Conservation (phyloP, 306 rosid species). For the Lithocarpus polystachyus region DNA sequence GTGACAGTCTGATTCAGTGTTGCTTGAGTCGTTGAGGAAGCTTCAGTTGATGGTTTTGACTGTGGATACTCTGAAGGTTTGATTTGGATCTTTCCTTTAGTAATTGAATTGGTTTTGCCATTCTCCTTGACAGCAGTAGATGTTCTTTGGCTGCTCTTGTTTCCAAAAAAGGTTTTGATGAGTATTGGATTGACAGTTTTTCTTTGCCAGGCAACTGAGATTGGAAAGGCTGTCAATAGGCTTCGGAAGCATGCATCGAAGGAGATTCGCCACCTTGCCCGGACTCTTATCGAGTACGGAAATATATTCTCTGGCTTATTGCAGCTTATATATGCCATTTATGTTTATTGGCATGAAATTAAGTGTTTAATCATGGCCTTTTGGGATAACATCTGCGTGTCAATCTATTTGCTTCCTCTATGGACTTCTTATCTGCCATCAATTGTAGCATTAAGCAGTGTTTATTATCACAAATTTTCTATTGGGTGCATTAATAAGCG, state of each 20-base stretch:
- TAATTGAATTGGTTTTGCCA: constrained; percentile 4
- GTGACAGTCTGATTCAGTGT: constrained; percentile 67
- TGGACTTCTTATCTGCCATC: not conserved
- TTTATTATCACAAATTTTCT: not conserved
- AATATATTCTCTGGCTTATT: not conserved
- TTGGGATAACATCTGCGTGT: not conserved
- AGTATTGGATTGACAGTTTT: constrained; percentile 12
- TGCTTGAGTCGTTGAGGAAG: constrained; percentile 79
- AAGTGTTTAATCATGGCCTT: not conserved
- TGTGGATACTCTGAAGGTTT: constrained; percentile 72
- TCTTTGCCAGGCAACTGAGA: constrained; percentile 79
- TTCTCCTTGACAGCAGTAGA: constrained; percentile 1
- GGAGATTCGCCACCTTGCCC: constrained; percentile 54
- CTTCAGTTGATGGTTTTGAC: constrained; percentile 71
- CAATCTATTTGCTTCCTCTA: not conserved
- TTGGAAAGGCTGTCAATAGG: constrained; percentile 79
- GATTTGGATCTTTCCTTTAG: constrained; percentile 28
- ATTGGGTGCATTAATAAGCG: not conserved
- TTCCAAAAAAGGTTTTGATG: not conserved
- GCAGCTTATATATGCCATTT: not conserved
- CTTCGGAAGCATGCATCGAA: constrained; percentile 66
- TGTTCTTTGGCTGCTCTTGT: constrained; percentile 1
- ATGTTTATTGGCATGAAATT: constrained; percentile 14
- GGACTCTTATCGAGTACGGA: constrained; percentile 64
- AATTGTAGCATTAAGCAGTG: not conserved